These are phyloP conservation scores for Hypseocharis bilobata DNA, from an alignment of 441 rosid species.

Conservation along the genomic window DNA sequence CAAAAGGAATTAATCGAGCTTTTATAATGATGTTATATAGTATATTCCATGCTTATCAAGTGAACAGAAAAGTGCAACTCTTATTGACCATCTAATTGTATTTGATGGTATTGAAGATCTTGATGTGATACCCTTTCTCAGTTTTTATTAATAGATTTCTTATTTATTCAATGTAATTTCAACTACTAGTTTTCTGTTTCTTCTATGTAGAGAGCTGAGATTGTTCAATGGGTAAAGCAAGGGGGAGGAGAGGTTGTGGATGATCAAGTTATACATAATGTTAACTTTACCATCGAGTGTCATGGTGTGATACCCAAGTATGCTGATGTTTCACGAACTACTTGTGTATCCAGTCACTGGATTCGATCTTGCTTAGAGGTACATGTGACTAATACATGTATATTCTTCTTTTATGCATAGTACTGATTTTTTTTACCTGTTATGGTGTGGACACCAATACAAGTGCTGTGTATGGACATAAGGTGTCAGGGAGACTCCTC, in stretches of 20 bases:
- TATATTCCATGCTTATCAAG: neutral
- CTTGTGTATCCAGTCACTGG: constrained; percentile 88
- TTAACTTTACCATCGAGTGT: constrained; percentile 61
- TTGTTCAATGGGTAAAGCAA: constrained; percentile 77
- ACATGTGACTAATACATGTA: constrained; percentile 10
- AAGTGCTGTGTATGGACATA: neutral
- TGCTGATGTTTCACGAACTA: constrained; percentile 29
- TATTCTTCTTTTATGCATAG: neutral
- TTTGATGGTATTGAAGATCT: neutral
- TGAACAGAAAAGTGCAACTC: neutral
- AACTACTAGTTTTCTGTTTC: neutral
- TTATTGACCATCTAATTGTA: neutral
- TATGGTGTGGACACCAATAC: neutral
- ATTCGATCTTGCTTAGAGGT: constrained; percentile 90
- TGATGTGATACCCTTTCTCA: neutral
- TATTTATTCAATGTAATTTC: neutral
- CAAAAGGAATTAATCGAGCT: neutral
- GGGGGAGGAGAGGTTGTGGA: constrained; percentile 73
- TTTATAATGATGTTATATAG: neutral
- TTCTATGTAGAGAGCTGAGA: constrained; percentile 59
- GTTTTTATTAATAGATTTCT: neutral
- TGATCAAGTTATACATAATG: constrained; percentile 32
- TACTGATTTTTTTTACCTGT: neutral
- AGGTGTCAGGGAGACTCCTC: neutral
- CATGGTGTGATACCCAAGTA: constrained; percentile 49